Evolutionary conservation across 176 grass and related monocot genomes (phyloP).

Genomic region (bread wheat (Triticum aestivum)): IWGSC_CS_RefSeq_v2.1 NC_057806.1:6122525-6123024

Average conservation of each 20-base stretch:
- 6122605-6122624: slow-evolving; percentile 86
- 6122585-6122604: slow-evolving; percentile 96
- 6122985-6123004: slow-evolving; percentile 58
- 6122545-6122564: slow-evolving; percentile 81
- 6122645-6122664: slow-evolving; percentile 77
- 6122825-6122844: slow-evolving; percentile 22
- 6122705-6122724: slow-evolving; percentile 55
- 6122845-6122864: slow-evolving; percentile 69
- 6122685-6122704: slow-evolving; percentile 57
- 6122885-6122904: slow-evolving; percentile 59
- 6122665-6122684: slow-evolving; percentile 87
- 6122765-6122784: slow-evolving; percentile 38
- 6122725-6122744: slow-evolving; percentile 60
- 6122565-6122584: slow-evolving; percentile 54
- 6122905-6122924: slow-evolving; percentile 64
- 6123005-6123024: slow-evolving; percentile 62
- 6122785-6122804: slow-evolving; percentile 9
- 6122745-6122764: slow-evolving; percentile 76
- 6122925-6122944: slow-evolving; percentile 37
- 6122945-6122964: slow-evolving; percentile 58
- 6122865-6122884: slow-evolving; percentile 42
- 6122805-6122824: slow-evolving; percentile 50
- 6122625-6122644: slow-evolving; percentile 77
- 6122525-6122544: slow-evolving; percentile 77
- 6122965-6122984: slow-evolving; percentile 81